Conservation (phyloP, 257 asterid genomes). For the Solanum ossicruentum region DNA sequence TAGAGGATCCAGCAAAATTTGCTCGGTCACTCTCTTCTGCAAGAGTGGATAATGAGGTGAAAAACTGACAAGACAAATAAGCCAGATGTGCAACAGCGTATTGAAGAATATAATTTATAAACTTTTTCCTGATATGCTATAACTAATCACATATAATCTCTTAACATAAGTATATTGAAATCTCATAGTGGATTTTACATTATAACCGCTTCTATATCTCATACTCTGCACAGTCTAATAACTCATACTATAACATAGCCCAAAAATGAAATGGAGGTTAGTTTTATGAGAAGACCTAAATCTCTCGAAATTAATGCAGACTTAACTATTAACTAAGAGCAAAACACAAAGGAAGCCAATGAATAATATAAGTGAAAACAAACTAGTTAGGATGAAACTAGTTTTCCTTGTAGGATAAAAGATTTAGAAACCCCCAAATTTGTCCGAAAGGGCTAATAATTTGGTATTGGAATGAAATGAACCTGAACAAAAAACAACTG, state of each 20-base stretch:
- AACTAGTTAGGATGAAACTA: not conserved
- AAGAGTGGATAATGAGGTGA: not conserved
- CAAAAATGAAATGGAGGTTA: not conserved
- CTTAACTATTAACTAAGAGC: not conserved
- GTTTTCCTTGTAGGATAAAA: not conserved
- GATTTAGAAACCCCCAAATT: not conserved
- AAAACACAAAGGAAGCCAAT: not conserved
- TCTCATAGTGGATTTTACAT: not conserved
- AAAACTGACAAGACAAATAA: not conserved
- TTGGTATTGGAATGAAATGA: not conserved
- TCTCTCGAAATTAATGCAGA: not conserved
- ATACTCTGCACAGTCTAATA: not conserved
- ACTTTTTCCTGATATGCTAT: not conserved
- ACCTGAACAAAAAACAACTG: not conserved
- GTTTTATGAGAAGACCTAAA: not conserved
- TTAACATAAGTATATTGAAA: not conserved
- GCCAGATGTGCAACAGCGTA: not conserved
- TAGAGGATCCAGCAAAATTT: slow-evolving; percentile 51
- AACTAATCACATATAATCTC: not conserved
- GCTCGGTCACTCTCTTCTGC: slow-evolving; percentile 80
- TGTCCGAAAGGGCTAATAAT: not conserved
- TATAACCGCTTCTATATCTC: not conserved
- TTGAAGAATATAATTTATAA: not conserved
- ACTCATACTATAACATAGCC: not conserved
- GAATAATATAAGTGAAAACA: not conserved